Percentiles rank a stretch among this genome's conserved stretches.
Evolutionary conservation across 768 basidiomycete genomes (phyloP).

Genomic region (Filobasidium floriforme): DNA sequence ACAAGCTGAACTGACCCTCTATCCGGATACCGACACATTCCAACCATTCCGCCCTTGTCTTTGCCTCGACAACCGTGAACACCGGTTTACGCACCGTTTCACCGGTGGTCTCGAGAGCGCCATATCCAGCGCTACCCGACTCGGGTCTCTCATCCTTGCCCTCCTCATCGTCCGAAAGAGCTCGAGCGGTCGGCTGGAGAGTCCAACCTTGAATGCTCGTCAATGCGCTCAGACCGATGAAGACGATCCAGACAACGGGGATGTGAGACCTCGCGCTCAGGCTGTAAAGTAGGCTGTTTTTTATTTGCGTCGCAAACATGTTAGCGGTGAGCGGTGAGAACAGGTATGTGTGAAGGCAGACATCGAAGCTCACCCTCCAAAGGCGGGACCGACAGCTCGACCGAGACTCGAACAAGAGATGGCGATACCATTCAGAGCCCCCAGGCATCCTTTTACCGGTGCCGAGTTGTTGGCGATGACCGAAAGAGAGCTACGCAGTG

Average conservation of each 20-base stretch:
- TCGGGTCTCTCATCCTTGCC: background rate
- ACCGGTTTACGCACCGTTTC: background rate
- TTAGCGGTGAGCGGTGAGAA: background rate
- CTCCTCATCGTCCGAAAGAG: background rate
- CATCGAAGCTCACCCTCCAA: slow-evolving; percentile 3
- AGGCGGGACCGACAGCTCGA: background rate
- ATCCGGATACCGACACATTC: slow-evolving; percentile 40
- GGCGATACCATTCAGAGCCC: background rate
- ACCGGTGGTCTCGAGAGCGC: background rate
- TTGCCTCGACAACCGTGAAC: slow-evolving; percentile 3
- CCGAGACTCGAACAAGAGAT: background rate
- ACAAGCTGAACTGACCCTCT: slow-evolving; percentile 34
- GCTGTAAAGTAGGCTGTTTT: background rate
- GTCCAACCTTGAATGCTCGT: background rate
- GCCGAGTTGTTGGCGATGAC: slow-evolving; percentile 1
- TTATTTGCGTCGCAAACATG: background rate
- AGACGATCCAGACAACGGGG: slow-evolving; percentile 3
- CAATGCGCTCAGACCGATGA: background rate
- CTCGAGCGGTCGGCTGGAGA: background rate
- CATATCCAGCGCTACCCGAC: background rate
- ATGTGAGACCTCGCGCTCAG: background rate
- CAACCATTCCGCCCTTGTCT: slow-evolving; percentile 30
- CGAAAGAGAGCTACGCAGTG: background rate
- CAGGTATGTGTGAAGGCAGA: background rate
- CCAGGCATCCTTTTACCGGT: background rate